Base-by-base conservation (phyloP, 495 filamentous ascomycete species). In the Aspergillus diversus region DNA sequence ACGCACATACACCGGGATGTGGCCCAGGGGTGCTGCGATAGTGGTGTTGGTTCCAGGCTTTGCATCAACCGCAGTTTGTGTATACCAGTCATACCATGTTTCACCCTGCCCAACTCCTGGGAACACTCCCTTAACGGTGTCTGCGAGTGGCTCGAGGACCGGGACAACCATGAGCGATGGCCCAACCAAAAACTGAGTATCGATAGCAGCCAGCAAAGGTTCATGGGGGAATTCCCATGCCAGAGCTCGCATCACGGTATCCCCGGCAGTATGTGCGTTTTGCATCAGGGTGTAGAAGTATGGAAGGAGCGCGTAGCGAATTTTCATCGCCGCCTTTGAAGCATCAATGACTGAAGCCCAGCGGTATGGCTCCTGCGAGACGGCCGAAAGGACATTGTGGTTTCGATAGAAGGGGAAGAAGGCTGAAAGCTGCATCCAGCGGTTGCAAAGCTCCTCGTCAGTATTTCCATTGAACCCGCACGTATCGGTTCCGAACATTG, bases 381-480 rank as follows among this genome's bases (percentile, higher is more conserved):
- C 81, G 17, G 88, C 83, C 2, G 78, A 78, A 17, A 89, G 76
- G 4, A 77, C 78, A 69, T 94, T 93, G 77, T 96, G 92, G 73
- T 94, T 94, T 4, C 91, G 84, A 73, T 93, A 96, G 77, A 95
- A 96, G 5, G 91, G 90, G 78, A 93, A 92, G 80, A 96, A 95
- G 21, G 92, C 91, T 1, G 80, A 83, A 1, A 96, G 82, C 72
- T 92, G 88, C 90, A 93, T 94, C 92, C 92, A 96, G 7, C 92
- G 84, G 57, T 85, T 85, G 70, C 92, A 96, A 11, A 96, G 84
- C 71, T 95, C 90, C 63, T 85, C 81, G 63, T 89, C 86, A 0
- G 82, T 77, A 66, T 95, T 92, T 33, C 85, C 85, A 32, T 77
- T 80, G 77, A 95, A 96, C 11, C 92, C 92, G 69, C 92, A 95